Base-by-base conservation (phyloP, 768 basidiomycete genomes). In the Russula emetica region DNA sequence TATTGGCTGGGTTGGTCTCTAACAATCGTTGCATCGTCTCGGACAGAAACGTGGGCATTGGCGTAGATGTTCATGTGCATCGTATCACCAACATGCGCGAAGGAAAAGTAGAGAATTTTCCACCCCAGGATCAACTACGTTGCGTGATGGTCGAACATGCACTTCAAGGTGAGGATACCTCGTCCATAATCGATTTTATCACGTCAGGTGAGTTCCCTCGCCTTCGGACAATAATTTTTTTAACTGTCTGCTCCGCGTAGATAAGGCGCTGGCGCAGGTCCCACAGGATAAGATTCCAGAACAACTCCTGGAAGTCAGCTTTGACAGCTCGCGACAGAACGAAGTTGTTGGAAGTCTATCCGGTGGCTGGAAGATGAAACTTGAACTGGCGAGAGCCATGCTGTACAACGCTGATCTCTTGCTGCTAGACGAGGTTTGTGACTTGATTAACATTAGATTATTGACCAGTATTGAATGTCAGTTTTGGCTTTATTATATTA, bases 351-450 rank as follows among this genome's bases (percentile, higher is more conserved):
- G 90, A 54, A 88, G 91, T 47, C 79, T 98, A 65, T 97, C 94
- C 16, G 96, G 96, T 71, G 95, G 96, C 49, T 98, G 95, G 95
- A 98, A 98, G 79, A 98, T 98, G 95, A 97, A 97, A 76, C 83
- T 98, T 58, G 95, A 98, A 74, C 82, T 98, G 45, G 94, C 93
- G 9, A 80, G 95, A 69, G 96, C 95, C 14, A 98, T 98, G 94
- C 78, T 98, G 56, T 95, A 96, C 78, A 94, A 95, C 70, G 95
- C 91, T 13, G 90, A 92, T 75, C 78, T 92, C 42, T 79, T 92
- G 14, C 78, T 92, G 54, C 82, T 92, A n/a, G 90, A 95, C 71
- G 94, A 94, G 82, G 88, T 89, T 30, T 54, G 66, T 65, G 55
- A 20, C 57, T 38, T 20, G 40, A 52, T 61, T n/a, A 51, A 55